Evolutionary conservation across 495 filamentous ascomycete genomes (phyloP).

Genomic region (Parathielavia appendiculata): DNA sequence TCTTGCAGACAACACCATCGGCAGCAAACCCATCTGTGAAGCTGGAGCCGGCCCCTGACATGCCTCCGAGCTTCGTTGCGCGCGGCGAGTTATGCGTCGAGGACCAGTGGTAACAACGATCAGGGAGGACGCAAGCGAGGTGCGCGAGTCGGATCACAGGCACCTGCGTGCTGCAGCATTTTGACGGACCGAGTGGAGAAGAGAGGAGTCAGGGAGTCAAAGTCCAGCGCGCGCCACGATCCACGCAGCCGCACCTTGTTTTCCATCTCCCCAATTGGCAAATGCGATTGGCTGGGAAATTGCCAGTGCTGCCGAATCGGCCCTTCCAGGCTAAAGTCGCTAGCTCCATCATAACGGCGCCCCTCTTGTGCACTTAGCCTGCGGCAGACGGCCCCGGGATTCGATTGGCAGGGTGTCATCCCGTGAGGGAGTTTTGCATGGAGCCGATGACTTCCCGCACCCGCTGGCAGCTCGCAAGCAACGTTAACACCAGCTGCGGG

Average conservation of each 20-base stretch:
- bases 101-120: neutral
- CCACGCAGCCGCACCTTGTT: slow-evolving; percentile 40
- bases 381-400: slow-evolving; percentile 31
- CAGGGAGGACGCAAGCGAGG: slow-evolving; percentile 8
- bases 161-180: neutral
- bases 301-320: slow-evolving; percentile 31
- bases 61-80: neutral
- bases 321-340: slow-evolving; percentile 40
- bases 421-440: slow-evolving; percentile 31
- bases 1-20: neutral
- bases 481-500: neutral
- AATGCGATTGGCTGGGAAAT: slow-evolving; percentile 32
- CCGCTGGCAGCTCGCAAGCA: slow-evolving; percentile 20
- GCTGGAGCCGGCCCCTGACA: neutral
- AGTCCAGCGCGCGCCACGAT: slow-evolving; percentile 29
- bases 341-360: slow-evolving; percentile 27
- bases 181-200: slow-evolving; percentile 2
- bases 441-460: slow-evolving; percentile 18
- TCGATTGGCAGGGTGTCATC: slow-evolving; percentile 34
- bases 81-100: slow-evolving; percentile 3
- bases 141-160: slow-evolving; percentile 13
- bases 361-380: slow-evolving; percentile 26
- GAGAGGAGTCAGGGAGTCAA: neutral
- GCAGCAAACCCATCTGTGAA: neutral
- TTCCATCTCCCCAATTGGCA: slow-evolving; percentile 25